Evolutionary conservation across 2,329 filamentous ascomycete species (phyloP), one percentile per base, ranked within the genome.

Genomic region (Talaromyces sp.): DNA sequence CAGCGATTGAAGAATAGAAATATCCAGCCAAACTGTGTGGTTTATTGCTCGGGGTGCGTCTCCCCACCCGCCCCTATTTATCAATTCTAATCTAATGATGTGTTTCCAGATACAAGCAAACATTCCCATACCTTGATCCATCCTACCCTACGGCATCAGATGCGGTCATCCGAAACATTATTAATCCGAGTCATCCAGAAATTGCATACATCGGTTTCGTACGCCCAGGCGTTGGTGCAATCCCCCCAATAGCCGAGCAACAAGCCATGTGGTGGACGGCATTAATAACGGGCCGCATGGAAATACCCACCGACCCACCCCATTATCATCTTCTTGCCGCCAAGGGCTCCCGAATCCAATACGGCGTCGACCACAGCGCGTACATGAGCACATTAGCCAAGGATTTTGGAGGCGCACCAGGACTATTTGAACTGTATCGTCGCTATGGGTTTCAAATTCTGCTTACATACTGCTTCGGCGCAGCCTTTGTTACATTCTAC

Each of bases 221-320:
- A 13, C 49, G 55, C 5, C 55, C 55, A 9, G 52, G 55, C 4
- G 52, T 57, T 24, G 55, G 55, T 2, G 55, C 55, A 19, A 57
- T 57, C 19, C 55, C 55, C 9, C 52, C 55, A 17, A 55, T 57
- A 20, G 55, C 55, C 22, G 55, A 57, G 33, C 52, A 55, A 16
- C 55, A 57, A 51, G 46, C 49, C n/a, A 55, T 52, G 55, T 52
- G 52, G 52, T 57, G 55, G 55, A 55, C 52, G 9, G 42, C 49
- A 11, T 33, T 55, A 1, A 55, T 57, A 10, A 57, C 49, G 3
- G 49, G 49, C 9, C 49, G 47, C 33, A 55, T 57, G 52, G 13
- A 30, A 3, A 49, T 55, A 20, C 55, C 55, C 36, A 49, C 19
- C 14, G 51, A 54, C 27, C 44, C 51, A 33, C 45, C 47, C 14